phyloP scores from a whole-genome alignment of 805 yeast genomes.

The Suhomyces sp. region DNA sequence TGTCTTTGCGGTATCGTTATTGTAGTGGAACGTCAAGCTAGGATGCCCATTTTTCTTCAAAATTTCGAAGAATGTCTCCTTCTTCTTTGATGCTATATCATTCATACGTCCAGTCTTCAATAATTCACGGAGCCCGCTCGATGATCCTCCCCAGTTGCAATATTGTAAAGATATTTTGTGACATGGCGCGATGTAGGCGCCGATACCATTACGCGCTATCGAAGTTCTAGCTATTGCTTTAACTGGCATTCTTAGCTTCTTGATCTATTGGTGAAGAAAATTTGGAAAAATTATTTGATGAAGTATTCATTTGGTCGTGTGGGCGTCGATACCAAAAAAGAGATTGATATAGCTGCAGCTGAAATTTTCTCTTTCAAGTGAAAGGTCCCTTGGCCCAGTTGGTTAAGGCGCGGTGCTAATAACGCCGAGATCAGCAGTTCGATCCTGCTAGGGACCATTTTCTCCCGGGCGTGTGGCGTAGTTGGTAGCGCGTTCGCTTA shows the following conservation, averaged over 20 bases:
- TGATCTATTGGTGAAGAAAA: background rate
- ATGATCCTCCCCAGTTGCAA: slow-evolving; percentile 96
- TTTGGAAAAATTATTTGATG: slow-evolving; percentile 5
- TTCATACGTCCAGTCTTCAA: slow-evolving; percentile 51
- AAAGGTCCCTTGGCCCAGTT: slow-evolving; percentile 52
- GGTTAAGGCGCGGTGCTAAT: slow-evolving; percentile 55
- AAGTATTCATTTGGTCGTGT: slow-evolving; percentile 3
- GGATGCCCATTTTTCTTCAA: slow-evolving; percentile 82
- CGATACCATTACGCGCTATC: slow-evolving; percentile 70
- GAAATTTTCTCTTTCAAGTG: background rate
- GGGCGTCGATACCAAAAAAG: background rate
- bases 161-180: slow-evolving; percentile 70
- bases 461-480: slow-evolving; percentile 69
- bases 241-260: slow-evolving; percentile 44
- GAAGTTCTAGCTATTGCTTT: slow-evolving; percentile 60
- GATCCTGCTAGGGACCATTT: slow-evolving; percentile 82
- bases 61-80: slow-evolving; percentile 70
- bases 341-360: background rate
- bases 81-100: slow-evolving; percentile 56
- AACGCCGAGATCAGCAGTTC: slow-evolving; percentile 76
- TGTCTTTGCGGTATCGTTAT: slow-evolving; percentile 30
- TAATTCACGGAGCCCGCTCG: slow-evolving; percentile 76
- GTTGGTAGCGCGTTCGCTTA: slow-evolving; percentile 81
- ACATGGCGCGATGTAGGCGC: slow-evolving; percentile 74
- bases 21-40: slow-evolving; percentile 42